Percentiles rank a stretch among this genome's conserved stretches.
phyloP scores from a whole-genome alignment of 352 stramenopile genomes.

The Phytophthora rubi region DNA sequence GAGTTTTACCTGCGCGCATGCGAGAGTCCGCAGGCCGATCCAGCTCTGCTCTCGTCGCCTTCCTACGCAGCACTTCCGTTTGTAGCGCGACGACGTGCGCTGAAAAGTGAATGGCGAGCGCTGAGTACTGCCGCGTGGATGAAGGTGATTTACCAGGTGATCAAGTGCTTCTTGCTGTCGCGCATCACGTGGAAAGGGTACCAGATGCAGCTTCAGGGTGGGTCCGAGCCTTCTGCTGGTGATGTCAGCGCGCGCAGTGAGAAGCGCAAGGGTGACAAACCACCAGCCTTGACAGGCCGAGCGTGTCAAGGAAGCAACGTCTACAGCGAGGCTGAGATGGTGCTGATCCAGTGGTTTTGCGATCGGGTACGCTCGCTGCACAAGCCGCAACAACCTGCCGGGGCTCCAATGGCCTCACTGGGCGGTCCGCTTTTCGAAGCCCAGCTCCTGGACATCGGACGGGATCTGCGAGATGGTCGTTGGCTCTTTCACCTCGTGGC shows the following conservation, averaged over 20 bases:
- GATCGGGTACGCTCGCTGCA: conserved; percentile 57
- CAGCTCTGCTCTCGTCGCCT: conserved; percentile 52
- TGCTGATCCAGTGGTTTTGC: conserved; percentile 92
- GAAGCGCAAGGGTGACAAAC: conserved; percentile 28
- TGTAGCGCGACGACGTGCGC: conserved; percentile 51
- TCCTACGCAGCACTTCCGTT: conserved; percentile 50
- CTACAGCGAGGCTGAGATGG: conserved; percentile 91
- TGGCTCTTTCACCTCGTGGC: conserved; percentile 88
- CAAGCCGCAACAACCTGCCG: conserved; percentile 1
- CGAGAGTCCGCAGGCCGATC: conserved; percentile 65
- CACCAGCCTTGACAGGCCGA: conserved; percentile 9
- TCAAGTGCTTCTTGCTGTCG: conserved; percentile 94
- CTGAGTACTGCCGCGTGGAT: conserved; percentile 80
- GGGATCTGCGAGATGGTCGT: conserved; percentile 73
- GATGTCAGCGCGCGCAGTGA: conserved; percentile 18
- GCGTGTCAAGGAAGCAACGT: conserved; percentile 87
- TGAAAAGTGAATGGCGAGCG: conserved; percentile 64
- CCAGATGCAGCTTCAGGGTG: conserved; percentile 37
- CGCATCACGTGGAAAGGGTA: conserved; percentile 90
- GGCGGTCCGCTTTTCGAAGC: conserved; percentile 17
- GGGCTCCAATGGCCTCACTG: conserved; percentile 6
- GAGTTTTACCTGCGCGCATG: conserved; percentile 85
- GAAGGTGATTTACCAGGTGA: conserved; percentile 88
- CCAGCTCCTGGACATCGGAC: conserved; percentile 63
- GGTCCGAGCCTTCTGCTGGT: neutral